These are phyloP conservation scores for Volvariella surrecta DNA, from an alignment of 1,284 basidiomycete species.

Conservation along the genomic window DNA sequence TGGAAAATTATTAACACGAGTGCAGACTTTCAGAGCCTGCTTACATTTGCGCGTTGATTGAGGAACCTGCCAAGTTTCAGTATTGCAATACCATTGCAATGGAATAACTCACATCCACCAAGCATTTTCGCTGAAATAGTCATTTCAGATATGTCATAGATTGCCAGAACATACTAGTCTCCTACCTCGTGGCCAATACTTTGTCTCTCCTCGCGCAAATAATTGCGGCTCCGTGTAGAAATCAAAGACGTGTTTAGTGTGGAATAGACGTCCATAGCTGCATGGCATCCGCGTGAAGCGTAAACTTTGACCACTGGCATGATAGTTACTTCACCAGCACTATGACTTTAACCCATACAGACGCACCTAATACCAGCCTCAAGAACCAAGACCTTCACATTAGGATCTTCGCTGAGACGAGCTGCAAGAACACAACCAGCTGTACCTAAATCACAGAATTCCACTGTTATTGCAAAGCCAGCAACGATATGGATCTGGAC, in stretches of 20 bases:
- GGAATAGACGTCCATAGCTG: slow-evolving; percentile 32
- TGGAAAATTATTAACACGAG: slow-evolving; percentile 16
- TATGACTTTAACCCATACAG: not conserved
- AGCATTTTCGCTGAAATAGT: slow-evolving; percentile 48
- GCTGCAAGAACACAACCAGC: slow-evolving; percentile 61
- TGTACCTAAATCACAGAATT: slow-evolving; percentile 35
- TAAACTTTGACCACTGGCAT: slow-evolving; percentile 28
- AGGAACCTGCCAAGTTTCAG: slow-evolving; percentile 34
- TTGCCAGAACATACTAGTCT: too few relatives aligned
- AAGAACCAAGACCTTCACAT: slow-evolving; percentile 47
- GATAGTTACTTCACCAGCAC: not conserved
- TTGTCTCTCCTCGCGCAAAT: slow-evolving; percentile 32
- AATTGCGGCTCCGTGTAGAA: slow-evolving; percentile 48
- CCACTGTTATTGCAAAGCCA: not conserved
- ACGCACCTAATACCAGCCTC: slow-evolving; percentile 58
- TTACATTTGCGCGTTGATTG: slow-evolving; percentile 61
- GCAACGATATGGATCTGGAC: not conserved
- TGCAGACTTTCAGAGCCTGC: slow-evolving; percentile 8
- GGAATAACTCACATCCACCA: slow-evolving; percentile 50
- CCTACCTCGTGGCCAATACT: slow-evolving; percentile 58
- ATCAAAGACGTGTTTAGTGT: slow-evolving; percentile 37
- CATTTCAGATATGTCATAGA: too few relatives aligned
- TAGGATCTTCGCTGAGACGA: slow-evolving; percentile 50
- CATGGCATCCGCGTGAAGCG: slow-evolving; percentile 31
- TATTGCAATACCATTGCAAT: not conserved